Percentiles rank a stretch among this genome's conserved stretches.
Evolutionary conservation across 1,139 yeast species (phyloP).

Genomic region (Suhomyces yuchorum): DNA sequence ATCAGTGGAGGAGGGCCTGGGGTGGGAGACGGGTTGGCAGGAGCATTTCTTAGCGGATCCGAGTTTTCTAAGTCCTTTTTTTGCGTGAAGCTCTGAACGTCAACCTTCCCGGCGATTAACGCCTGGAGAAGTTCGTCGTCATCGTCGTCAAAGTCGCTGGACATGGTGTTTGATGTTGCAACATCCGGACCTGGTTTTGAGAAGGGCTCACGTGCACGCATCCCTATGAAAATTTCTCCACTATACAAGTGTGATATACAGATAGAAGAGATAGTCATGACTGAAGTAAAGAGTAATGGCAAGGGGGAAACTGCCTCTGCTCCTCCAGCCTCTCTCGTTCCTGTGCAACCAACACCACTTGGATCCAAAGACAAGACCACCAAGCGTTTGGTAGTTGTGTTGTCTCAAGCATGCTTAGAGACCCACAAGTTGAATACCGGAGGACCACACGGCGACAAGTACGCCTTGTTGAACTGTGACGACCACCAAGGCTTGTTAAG

Average conservation of each 20-base stretch:
- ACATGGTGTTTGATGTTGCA: conserved; percentile 6
- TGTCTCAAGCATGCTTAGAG: conserved; percentile 93
- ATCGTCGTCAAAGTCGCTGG: conserved; percentile 42
- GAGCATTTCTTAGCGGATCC: background rate
- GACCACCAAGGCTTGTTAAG: conserved; percentile 95
- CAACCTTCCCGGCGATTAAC: conserved; percentile 18
- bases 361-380: conserved; percentile 81
- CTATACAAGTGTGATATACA: background rate
- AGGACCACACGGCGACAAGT: conserved; percentile 85
- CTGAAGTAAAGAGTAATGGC: conserved; percentile 9
- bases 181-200: background rate
- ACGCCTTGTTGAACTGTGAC: conserved; percentile 91
- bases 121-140: conserved; percentile 38
- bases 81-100: conserved; percentile 1
- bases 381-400: conserved; percentile 84
- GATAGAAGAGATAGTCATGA: conserved; percentile 3
- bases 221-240: conserved; percentile 10
- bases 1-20: background rate
- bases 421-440: conserved; percentile 83
- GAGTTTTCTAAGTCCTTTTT: background rate
- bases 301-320: conserved; percentile 34
- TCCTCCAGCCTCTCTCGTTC: conserved; percentile 74
- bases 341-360: conserved; percentile 80
- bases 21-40: background rate
- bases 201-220: conserved; percentile 10